Evolutionary conservation across 139 green algal species (phyloP), one percentile per base, ranked within the genome.

Genomic region (Spirogloea muscicola): DNA sequence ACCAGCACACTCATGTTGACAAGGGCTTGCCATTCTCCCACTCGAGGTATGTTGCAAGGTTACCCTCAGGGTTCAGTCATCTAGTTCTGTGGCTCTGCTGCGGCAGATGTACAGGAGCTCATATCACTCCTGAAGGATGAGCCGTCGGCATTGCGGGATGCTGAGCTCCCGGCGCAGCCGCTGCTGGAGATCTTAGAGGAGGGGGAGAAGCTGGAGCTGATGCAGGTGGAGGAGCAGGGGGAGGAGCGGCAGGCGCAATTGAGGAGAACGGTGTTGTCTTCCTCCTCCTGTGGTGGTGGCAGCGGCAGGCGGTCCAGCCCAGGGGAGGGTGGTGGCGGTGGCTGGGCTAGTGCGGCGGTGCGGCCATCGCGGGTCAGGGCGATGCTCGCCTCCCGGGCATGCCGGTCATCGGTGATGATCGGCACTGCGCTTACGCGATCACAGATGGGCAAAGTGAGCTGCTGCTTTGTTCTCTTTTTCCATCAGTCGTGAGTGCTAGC

Each of bases 331-430:
- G n/a, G n/a, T n/a, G n/a, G n/a, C n/a, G n/a, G n/a, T n/a, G n/a
- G n/a, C n/a, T n/a, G n/a, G n/a, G n/a, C n/a, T n/a, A n/a, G n/a
- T n/a, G n/a, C 4, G 41, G 55, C 74, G 29, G 36, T 74, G 64
- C 66, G 82, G 1, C 77, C 69, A 2, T 62, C 36, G 82, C 91
- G 86, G 58, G 88, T 98, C 41, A 85, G 91, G 3, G 84, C 89
- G 33, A 92, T 98, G 89, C 84, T 98, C 51, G 94, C 94, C 5
- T 92, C 85, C 44, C 86, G 91, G 7, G 94, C 94, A 2, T 98
- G 94, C 44, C 72, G 81, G 9, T 59, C 48, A n/a, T 95, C 88
- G 18, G 91, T 98, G 77, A 98, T 98, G 94, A 95, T 98, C 38
- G 94, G 94, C n/a, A 82, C 62, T 16, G 67, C 88, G 1, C 84